These are phyloP conservation scores for Ophidiomyces ophidiicola DNA, from an alignment of 2,329 filamentous ascomycete genomes.

Conservation along the genomic window DNA sequence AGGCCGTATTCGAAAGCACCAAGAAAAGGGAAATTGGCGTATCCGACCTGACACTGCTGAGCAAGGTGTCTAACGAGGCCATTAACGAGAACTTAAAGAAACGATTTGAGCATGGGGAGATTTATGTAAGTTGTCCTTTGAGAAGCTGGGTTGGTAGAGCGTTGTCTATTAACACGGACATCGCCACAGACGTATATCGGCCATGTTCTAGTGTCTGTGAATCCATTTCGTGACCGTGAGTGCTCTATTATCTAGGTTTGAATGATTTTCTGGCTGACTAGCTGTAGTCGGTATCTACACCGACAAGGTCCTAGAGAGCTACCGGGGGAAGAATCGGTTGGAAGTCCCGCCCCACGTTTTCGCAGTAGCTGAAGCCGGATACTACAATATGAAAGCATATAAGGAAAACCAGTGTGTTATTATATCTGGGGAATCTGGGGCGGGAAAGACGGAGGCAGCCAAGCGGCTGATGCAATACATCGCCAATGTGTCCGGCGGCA, in stretches of 20 bases:
- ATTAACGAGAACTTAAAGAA: slow-evolving; percentile 99
- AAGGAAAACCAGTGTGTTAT: slow-evolving; percentile 98
- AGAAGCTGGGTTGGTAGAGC: no score
- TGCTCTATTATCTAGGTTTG: slow-evolving; percentile 15
- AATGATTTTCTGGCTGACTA: slow-evolving; percentile 26
- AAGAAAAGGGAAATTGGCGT: slow-evolving; percentile 99
- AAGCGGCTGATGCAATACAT: slow-evolving; percentile 99
- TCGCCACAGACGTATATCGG: slow-evolving; percentile 74
- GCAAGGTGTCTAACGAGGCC: slow-evolving; percentile 96
- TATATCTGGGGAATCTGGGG: slow-evolving; percentile 95
- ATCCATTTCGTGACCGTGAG: slow-evolving; percentile 81
- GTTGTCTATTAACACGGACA: background rate
- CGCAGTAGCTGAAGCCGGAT: slow-evolving; percentile 86
- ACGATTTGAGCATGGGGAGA: slow-evolving; percentile 91
- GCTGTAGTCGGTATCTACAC: slow-evolving; percentile 81
- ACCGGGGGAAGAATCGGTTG: slow-evolving; percentile 91
- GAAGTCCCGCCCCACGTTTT: slow-evolving; percentile 93
- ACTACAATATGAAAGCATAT: slow-evolving; percentile 99
- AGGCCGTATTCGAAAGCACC: slow-evolving; percentile 85
- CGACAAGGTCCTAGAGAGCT: slow-evolving; percentile 81
- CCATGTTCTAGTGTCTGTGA: slow-evolving; percentile 97
- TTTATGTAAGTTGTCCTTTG: slow-evolving; percentile 53
- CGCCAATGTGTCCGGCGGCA: slow-evolving; percentile 83
- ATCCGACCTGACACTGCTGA: slow-evolving; percentile 90
- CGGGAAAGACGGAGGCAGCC: slow-evolving; percentile 95